Evolutionary conservation across 805 yeast species (phyloP).

Genomic region (Wickerhamiella australiensis): DNA sequence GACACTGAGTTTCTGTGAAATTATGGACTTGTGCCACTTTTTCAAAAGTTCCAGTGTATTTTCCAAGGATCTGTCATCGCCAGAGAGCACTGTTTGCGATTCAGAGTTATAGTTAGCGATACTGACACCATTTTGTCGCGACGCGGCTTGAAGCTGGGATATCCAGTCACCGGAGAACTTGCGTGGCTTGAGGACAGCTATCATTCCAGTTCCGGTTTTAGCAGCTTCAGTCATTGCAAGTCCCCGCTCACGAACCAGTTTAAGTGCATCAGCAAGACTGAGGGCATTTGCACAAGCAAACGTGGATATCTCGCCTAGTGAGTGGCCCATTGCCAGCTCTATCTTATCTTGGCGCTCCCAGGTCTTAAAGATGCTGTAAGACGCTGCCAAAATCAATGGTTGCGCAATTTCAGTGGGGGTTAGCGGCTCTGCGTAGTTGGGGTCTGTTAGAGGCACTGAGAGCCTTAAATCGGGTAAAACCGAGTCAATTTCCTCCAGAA

Average conservation of each 20-base stretch:
- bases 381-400: constrained; percentile 40
- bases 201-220: constrained; percentile 22
- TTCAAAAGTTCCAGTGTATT: constrained; percentile 21
- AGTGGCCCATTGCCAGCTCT: constrained; percentile 33
- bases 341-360: constrained; percentile 9
- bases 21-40: constrained; percentile 21
- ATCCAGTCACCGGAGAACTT: constrained; percentile 12
- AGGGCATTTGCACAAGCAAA: constrained; percentile 31
- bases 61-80: constrained; percentile 27
- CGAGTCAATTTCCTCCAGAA: constrained; percentile 27
- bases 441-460: constrained; percentile 15
- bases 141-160: constrained; percentile 11
- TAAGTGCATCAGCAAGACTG: constrained; percentile 30
- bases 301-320: constrained; percentile 42
- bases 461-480: constrained; percentile 32
- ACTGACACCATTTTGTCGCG: constrained; percentile 22
- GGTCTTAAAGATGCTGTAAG: constrained; percentile 27
- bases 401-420: constrained; percentile 38
- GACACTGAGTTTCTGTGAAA: constrained; percentile 32
- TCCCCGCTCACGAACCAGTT: constrained; percentile 37
- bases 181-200: constrained; percentile 16
- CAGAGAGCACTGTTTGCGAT: constrained; percentile 37
- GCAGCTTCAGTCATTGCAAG: constrained; percentile 35
- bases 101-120: constrained; percentile 39
- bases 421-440: constrained; percentile 16